phyloP scores from a whole-genome alignment of 1,284 basidiomycete genomes.

The Mycocalia duriaeana region DNA sequence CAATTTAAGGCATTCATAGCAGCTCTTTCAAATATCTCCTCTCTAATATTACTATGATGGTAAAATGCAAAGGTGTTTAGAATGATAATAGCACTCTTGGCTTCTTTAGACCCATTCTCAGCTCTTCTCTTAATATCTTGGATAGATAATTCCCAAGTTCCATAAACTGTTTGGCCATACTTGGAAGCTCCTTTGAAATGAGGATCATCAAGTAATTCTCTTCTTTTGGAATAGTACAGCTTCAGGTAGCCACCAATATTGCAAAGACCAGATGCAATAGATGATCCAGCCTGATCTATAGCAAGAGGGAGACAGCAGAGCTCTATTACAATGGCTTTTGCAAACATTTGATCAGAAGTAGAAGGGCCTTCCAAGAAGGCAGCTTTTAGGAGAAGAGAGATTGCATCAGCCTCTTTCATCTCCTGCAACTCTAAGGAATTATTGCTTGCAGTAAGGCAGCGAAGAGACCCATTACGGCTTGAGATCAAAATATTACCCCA shows the following conservation, averaged over 20 bases:
- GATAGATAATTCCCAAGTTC: slow-evolving; percentile 13
- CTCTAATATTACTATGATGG: slow-evolving; percentile 9
- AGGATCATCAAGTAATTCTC: slow-evolving; percentile 6
- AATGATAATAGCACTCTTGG: slow-evolving; percentile 6
- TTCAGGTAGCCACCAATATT: slow-evolving; percentile 11
- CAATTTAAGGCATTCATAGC: not conserved
- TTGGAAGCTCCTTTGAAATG: slow-evolving; percentile 9
- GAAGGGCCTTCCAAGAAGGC: not conserved
- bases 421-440: not conserved
- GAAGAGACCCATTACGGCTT: not conserved
- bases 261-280: slow-evolving; percentile 9
- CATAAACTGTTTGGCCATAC: slow-evolving; percentile 12
- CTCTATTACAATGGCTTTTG: slow-evolving; percentile 7
- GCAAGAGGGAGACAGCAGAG: slow-evolving; percentile 12
- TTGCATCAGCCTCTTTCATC: slow-evolving; percentile 7
- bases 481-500: too few species aligned
- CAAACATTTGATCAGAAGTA: not conserved
- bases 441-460: not conserved
- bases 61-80: slow-evolving; percentile 12
- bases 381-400: slow-evolving; percentile 11
- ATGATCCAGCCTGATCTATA: slow-evolving; percentile 14
- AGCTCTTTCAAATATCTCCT: slow-evolving; percentile 10
- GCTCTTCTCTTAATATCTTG: slow-evolving; percentile 7
- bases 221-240: slow-evolving; percentile 5
- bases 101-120: not conserved